A percentile compares a stretch with the other conserved stretches of the same genome.
Evolutionary conservation across 805 yeast species (phyloP).

Genomic region (Myxozyma mucilagina): DNA sequence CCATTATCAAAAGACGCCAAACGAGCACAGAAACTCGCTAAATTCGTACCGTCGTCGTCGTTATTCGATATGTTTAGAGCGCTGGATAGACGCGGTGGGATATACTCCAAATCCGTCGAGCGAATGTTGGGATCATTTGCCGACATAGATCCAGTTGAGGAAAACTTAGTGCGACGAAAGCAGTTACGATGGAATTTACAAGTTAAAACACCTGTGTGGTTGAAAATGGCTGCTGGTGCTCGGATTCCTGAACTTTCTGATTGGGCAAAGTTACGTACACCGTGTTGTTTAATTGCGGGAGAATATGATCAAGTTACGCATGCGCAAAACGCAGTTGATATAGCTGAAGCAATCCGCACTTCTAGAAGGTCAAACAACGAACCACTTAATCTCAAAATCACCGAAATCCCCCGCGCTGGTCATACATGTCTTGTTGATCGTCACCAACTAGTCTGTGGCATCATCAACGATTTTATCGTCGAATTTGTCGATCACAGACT

Average conservation of each 20-base stretch:
- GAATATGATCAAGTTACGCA: slow-evolving; percentile 60
- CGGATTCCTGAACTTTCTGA: slow-evolving; percentile 48
- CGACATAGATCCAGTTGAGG: neutral
- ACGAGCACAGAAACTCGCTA: slow-evolving; percentile 32
- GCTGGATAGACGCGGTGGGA: slow-evolving; percentile 63
- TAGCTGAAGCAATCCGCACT: slow-evolving; percentile 35
- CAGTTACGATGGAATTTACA: slow-evolving; percentile 75
- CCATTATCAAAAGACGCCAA: slow-evolving; percentile 24
- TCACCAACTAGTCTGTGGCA: slow-evolving; percentile 65
- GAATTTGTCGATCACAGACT: slow-evolving; percentile 53
- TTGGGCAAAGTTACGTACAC: slow-evolving; percentile 44
- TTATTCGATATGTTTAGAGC: slow-evolving; percentile 58
- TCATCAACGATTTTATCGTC: slow-evolving; percentile 58
- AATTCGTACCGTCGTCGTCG: slow-evolving; percentile 35
- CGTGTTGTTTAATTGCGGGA: slow-evolving; percentile 61
- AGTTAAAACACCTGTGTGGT: slow-evolving; percentile 54
- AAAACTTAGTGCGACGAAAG: slow-evolving; percentile 47
- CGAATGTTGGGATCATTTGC: slow-evolving; percentile 49
- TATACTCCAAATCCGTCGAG: slow-evolving; percentile 58
- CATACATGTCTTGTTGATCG: slow-evolving; percentile 64
- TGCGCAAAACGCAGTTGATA: slow-evolving; percentile 40
- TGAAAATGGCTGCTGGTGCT: slow-evolving; percentile 56
- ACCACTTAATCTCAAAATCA: slow-evolving; percentile 18
- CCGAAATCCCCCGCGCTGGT: slow-evolving; percentile 50
- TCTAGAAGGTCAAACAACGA: slow-evolving; percentile 40